These are phyloP conservation scores for Penicillium sp. DNA, from an alignment of 2,329 filamentous ascomycete species.

Conservation along the genomic window DNA sequence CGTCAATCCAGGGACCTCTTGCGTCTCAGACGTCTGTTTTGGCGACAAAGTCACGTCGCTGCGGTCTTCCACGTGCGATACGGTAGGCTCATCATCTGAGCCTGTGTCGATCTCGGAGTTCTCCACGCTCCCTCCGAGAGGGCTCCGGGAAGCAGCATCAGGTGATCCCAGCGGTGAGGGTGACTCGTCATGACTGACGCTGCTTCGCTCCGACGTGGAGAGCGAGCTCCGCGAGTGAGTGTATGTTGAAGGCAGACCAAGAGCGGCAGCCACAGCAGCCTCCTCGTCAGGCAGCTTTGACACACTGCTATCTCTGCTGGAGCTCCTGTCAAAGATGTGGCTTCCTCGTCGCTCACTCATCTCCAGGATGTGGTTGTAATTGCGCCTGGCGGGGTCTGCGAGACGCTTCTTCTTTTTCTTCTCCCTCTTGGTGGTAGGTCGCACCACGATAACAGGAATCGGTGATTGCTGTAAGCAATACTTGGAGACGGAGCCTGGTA, in stretches of 20 bases:
- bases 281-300: conserved; percentile 41
- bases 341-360: conserved; percentile 48
- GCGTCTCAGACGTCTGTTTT: no score
- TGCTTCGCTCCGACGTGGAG: conserved; percentile 29
- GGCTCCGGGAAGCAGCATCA: no score
- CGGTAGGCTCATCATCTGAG: no score
- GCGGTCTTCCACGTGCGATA: no score
- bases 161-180: no score
- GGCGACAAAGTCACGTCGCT: no score
- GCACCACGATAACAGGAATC: conserved; percentile 84
- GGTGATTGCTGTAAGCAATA: conserved; percentile 91
- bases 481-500: conserved; percentile 84
- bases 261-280: conserved; percentile 43
- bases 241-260: conserved; percentile 35
- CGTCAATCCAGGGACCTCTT: no score
- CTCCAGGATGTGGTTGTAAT: conserved; percentile 68
- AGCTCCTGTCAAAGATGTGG: conserved; percentile 45
- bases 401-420: conserved; percentile 83
- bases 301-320: conserved; percentile 41
- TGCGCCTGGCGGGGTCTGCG: conserved; percentile 64
- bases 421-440: conserved; percentile 73
- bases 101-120: no score
- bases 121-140: no score
- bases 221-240: conserved; percentile 28
- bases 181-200: conserved; percentile 25